Evolutionary conservation across 2,329 filamentous ascomycete genomes (phyloP).

Genomic region (Xylaria sp.): DNA sequence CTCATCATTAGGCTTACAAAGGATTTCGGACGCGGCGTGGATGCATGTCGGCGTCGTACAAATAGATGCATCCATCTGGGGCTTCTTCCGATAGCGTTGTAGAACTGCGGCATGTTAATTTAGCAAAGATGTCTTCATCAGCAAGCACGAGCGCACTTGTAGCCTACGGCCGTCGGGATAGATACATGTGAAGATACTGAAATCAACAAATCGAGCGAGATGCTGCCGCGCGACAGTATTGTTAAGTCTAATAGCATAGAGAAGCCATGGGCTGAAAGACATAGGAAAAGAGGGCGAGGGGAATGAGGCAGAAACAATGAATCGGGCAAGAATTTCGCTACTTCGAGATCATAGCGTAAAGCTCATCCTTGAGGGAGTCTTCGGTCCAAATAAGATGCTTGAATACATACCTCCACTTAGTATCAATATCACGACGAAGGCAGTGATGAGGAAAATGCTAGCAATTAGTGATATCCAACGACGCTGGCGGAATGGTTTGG

Average conservation of each 20-base stretch:
- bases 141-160: neutral
- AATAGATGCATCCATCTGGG: slow-evolving; percentile 40
- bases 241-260: neutral
- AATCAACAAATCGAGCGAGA: neutral
- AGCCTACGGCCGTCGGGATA: neutral
- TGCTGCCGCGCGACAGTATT: neutral
- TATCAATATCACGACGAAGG: slow-evolving; percentile 40
- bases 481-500: slow-evolving; percentile 36
- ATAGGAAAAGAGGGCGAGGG: neutral
- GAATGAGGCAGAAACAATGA: neutral
- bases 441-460: slow-evolving; percentile 38
- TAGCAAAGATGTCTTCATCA: slow-evolving; percentile 5
- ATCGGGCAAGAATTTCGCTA: neutral
- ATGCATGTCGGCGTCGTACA: slow-evolving; percentile 67
- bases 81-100: slow-evolving; percentile 25
- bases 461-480: slow-evolving; percentile 41
- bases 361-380: neutral
- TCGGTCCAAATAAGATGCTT: neutral
- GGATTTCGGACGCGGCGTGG: slow-evolving; percentile 65
- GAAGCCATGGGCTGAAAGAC: neutral
- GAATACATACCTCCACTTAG: slow-evolving; percentile 39
- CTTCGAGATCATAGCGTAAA: neutral
- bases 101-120: slow-evolving; percentile 27
- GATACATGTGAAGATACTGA: neutral
- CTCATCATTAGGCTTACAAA: slow-evolving; percentile 44